These are phyloP conservation scores for Rhizophagus prolifer DNA, from an alignment of 192 early-diverging fungal species.

Conservation along the genomic window DNA sequence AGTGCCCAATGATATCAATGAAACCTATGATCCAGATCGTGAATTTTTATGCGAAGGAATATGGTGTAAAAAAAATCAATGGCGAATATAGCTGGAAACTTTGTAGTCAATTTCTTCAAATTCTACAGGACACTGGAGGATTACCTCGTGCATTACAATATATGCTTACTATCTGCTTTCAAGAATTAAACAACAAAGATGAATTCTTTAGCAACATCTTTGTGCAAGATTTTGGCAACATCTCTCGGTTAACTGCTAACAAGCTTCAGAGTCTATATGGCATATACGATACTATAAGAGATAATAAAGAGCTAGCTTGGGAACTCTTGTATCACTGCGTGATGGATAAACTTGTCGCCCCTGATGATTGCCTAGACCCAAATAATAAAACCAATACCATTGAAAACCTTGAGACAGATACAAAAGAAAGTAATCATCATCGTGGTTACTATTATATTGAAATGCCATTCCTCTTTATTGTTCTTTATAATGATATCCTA, in stretches of 20 bases:
- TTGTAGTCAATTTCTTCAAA: slow-evolving; percentile 19
- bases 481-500: slow-evolving; percentile 4
- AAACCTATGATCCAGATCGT: slow-evolving; percentile 18
- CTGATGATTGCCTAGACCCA: neutral
- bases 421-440: neutral
- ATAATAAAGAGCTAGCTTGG: neutral
- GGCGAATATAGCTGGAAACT: slow-evolving; percentile 21
- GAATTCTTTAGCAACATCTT: neutral
- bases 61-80: slow-evolving; percentile 9
- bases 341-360: neutral
- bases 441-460: neutral
- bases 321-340: slow-evolving; percentile 7
- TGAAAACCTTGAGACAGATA: neutral
- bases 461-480: slow-evolving; percentile 26
- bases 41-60: slow-evolving; percentile 18
- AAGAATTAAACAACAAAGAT: neutral
- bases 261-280: too few species aligned
- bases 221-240: neutral
- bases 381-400: neutral
- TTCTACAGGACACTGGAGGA: slow-evolving; percentile 32
- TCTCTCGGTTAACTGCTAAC: too few species aligned
- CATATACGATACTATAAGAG: neutral
- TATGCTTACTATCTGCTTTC: slow-evolving; percentile 14
- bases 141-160: slow-evolving; percentile 18
- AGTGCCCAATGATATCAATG: slow-evolving; percentile 19